Evolutionary conservation across 176 grass and related monocot species (phyloP).

Genomic region (Oryza meyeriana): DNA sequence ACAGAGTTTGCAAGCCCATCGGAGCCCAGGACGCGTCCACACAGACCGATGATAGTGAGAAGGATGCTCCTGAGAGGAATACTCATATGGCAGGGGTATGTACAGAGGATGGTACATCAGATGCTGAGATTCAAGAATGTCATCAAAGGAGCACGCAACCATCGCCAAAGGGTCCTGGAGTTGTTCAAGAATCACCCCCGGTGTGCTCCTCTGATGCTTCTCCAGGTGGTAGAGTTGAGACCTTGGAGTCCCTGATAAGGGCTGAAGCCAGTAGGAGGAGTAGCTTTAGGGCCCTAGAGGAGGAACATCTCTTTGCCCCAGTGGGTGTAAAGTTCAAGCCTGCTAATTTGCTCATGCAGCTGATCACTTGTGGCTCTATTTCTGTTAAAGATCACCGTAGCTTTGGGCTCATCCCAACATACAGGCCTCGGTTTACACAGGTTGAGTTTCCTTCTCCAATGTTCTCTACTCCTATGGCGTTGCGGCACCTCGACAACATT

Average conservation of each 20-base stretch:
- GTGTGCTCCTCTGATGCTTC: constrained; percentile 48
- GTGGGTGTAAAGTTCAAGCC: constrained; percentile 60
- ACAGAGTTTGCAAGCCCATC: constrained; percentile 53
- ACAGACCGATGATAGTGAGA: constrained; percentile 68
- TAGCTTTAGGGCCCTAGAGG: constrained; percentile 58
- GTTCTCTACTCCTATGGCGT: constrained; percentile 57
- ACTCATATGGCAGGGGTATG: constrained; percentile 1
- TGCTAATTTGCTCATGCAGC: constrained; percentile 83
- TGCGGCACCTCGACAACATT: constrained; percentile 49
- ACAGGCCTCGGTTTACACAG: constrained; percentile 80
- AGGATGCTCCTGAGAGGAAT: constrained; percentile 9
- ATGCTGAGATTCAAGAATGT: constrained; percentile 41
- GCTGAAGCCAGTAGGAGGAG: constrained; percentile 73
- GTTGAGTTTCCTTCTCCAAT: constrained; percentile 68
- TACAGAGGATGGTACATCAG: constrained; percentile 36
- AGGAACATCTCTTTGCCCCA: constrained; percentile 56
- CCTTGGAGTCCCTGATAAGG: constrained; percentile 88
- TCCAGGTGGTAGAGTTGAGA: constrained; percentile 61
- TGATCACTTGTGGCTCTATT: constrained; percentile 85
- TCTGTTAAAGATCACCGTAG: constrained; percentile 85
- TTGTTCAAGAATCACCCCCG: constrained; percentile 47
- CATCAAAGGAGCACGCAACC: background rate
- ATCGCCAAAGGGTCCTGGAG: constrained; percentile 28
- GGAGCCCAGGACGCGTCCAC: constrained; percentile 81
- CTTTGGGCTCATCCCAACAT: constrained; percentile 75